A percentile compares a stretch with the other conserved stretches of the same genome.
These are phyloP conservation scores for Conticribra guillardii DNA, from an alignment of 108 stramenopile genomes.

Conservation along the genomic window DNA sequence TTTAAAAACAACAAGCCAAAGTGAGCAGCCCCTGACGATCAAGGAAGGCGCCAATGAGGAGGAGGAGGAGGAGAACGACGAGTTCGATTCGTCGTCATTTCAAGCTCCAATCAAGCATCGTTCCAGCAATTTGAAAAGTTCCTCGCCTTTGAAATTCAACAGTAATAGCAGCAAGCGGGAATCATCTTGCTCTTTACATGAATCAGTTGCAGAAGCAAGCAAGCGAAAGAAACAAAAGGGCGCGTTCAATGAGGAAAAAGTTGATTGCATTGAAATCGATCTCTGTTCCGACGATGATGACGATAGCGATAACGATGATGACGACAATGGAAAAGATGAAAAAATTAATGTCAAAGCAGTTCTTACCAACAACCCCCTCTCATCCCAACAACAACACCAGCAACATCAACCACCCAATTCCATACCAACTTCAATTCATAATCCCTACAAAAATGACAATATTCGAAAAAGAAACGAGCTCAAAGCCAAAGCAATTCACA, in stretches of 20 bases:
- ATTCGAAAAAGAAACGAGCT: too few relatives aligned
- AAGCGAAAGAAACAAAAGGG: background rate
- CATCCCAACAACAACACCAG: too few relatives aligned
- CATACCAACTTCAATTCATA: too few relatives aligned
- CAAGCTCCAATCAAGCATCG: background rate
- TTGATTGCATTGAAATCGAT: slow-evolving; percentile 37
- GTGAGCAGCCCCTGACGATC: slow-evolving; percentile 5
- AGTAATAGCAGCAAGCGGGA: background rate
- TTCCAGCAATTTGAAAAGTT: background rate
- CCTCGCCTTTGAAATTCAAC: background rate
- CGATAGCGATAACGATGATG: background rate
- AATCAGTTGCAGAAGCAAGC: background rate
- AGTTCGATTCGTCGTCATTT: slow-evolving; percentile 1
- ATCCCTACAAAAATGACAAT: too few relatives aligned
- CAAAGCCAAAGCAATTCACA: too few relatives aligned
- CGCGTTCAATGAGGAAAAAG: background rate
- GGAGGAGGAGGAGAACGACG: background rate
- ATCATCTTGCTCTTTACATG: background rate
- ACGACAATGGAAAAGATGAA: background rate
- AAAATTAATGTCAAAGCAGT: too few relatives aligned
- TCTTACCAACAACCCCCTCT: too few relatives aligned
- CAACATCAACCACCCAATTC: too few relatives aligned
- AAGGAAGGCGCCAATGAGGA: slow-evolving; percentile 9
- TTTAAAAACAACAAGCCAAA: background rate
- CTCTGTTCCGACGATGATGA: slow-evolving; percentile 9